Base-by-base conservation (phyloP, 768 basidiomycete species). In the Vishniacozyma victoriae region DNA sequence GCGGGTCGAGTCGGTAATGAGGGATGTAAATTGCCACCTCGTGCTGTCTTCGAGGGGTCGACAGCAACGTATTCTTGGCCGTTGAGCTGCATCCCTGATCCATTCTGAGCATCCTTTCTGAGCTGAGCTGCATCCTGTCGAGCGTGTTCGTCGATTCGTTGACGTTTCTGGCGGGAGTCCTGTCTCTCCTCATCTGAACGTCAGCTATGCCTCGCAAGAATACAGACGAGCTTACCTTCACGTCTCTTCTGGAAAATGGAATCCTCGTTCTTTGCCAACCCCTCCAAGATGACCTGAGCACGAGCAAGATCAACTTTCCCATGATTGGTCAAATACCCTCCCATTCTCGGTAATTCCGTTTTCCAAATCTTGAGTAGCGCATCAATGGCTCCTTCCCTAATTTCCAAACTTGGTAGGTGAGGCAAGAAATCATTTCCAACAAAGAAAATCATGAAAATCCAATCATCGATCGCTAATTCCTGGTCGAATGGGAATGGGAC, bases 371-470 rank as follows among this genome's bases (percentile, higher is more conserved):
- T 85, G 69, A 99, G 75, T 53, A 99, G 76, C 48, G 87, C 95
- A 77, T 97, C 95, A 76, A 99, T 96, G 24, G 93, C 95, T 54
- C 95, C 95, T 77, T 99, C 93, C 64, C 95, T 82, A 70, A 99
- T 99, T 78, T 99, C 95, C 78, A 99, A 81, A 50, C 86, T 89
- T 20, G 95, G 95, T 49, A 99, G 79, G 76, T 99, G 87, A 6
- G 93, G 95, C 62, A 99, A 79, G 80, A 99, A 92, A 54, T 96
- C 90, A 76, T 99, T 99, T 61, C 95, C 95, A 71, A 99, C 95
- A 74, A 99, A 96, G 82, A 99, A 99, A 61, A 97, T 97, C 66
- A 99, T 81, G 67, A 99, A 82, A 61, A 99, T 89, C 95, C 95
- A 99, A 73, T 99, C 95, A 79, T 99, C 95, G 73, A 99, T 87